These are phyloP conservation scores for Psilocybe sp. DNA, from an alignment of 768 basidiomycete genomes.

Conservation along the genomic window DNA sequence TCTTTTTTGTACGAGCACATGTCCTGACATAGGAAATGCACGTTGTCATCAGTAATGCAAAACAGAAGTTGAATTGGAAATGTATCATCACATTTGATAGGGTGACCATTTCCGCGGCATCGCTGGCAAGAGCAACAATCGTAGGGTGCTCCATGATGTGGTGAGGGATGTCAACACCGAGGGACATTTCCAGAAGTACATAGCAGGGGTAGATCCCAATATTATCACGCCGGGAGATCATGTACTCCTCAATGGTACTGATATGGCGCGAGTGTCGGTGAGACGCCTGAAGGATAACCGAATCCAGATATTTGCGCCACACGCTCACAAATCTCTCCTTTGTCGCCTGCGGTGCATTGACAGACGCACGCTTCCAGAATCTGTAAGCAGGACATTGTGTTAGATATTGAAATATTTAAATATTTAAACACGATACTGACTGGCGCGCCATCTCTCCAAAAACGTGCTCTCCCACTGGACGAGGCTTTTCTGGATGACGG, in stretches of 20 bases:
- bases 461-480: not conserved
- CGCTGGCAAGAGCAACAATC: not conserved
- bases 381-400: not conserved
- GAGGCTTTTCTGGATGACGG: not conserved
- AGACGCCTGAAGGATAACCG: slow-evolving; percentile 1
- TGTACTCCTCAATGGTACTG: slow-evolving; percentile 7
- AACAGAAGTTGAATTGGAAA: too few species aligned
- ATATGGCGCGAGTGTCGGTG: slow-evolving; percentile 3
- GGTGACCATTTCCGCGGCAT: not conserved
- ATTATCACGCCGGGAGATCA: slow-evolving; percentile 1
- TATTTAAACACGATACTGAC: not conserved
- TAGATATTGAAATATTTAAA: too few species aligned
- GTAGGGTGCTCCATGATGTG: slow-evolving; percentile 1
- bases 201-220: not conserved
- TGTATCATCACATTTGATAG: slow-evolving; percentile 1
- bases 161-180: slow-evolving; percentile 1
- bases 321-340: slow-evolving; percentile 1
- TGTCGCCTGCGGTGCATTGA: not conserved
- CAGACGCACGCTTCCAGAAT: slow-evolving; percentile 6
- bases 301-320: slow-evolving; percentile 3
- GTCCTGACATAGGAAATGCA: not conserved
- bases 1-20: slow-evolving; percentile 9
- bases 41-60: too few species aligned
- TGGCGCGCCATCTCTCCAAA: not conserved
- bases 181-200: slow-evolving; percentile 2